phyloP scores from a whole-genome alignment of 1,139 yeast genomes.

The Geotrichum reessii region DNA sequence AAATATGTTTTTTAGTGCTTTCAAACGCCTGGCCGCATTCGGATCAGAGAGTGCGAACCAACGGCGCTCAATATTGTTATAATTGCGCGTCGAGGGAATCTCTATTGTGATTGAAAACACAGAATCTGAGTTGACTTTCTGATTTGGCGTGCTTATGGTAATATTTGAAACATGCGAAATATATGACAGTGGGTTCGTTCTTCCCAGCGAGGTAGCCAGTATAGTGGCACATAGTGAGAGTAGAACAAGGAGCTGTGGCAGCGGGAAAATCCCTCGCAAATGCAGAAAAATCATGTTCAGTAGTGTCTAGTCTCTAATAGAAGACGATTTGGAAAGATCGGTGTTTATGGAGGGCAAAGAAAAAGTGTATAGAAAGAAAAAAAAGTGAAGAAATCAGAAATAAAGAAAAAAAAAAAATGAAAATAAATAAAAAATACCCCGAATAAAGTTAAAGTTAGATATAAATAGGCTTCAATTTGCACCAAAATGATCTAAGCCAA shows the following conservation, averaged over 20 bases:
- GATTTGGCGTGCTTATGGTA: conserved; percentile 18
- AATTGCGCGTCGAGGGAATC: conserved; percentile 27
- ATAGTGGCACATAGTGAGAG: neutral
- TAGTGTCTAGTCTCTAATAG: neutral
- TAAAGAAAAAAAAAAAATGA: neutral
- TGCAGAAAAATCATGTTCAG: neutral
- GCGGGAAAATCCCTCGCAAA: neutral
- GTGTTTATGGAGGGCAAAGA: neutral
- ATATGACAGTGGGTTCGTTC: conserved; percentile 24
- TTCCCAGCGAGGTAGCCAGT: conserved; percentile 11
- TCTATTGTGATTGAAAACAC: conserved; percentile 23
- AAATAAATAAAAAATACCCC: neutral
- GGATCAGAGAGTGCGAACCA: conserved; percentile 35
- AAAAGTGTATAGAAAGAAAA: neutral
- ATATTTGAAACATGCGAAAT: conserved; percentile 24
- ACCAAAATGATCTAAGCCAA: neutral
- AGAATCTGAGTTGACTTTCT: conserved; percentile 16
- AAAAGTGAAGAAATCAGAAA: neutral
- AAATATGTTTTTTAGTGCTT: neutral
- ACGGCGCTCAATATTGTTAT: conserved; percentile 29
- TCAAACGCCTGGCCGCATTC: conserved; percentile 21
- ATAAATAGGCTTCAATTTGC: neutral
- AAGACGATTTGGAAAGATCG: neutral
- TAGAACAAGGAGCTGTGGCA: conserved; percentile 1
- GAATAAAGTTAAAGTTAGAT: neutral